phyloP scores from a whole-genome alignment of 2,329 filamentous ascomycete species.

The Fusarium virguliforme region DNA sequence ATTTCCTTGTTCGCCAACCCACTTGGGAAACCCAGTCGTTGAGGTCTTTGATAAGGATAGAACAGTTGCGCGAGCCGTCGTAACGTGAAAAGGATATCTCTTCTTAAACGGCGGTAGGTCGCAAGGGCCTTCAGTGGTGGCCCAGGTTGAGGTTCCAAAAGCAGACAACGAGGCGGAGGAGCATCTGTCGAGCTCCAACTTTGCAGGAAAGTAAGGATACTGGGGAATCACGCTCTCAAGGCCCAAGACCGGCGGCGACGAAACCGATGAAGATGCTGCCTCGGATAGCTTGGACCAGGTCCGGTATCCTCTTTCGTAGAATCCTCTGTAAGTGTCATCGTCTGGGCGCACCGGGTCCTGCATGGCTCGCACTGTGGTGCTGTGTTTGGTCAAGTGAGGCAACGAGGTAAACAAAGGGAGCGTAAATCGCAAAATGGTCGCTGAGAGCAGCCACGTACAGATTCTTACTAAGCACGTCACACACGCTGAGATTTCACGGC shows the following conservation, averaged over 20 bases:
- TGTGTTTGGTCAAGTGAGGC: too few relatives aligned
- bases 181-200: constrained; percentile 12
- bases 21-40: not conserved
- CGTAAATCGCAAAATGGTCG: too few relatives aligned
- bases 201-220: constrained; percentile 15
- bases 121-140: constrained; percentile 6
- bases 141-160: constrained; percentile 14
- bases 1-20: constrained; percentile 4
- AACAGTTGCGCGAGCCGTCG: not conserved
- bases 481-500: too few relatives aligned
- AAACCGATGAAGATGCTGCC: not conserved
- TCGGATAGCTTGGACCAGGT: constrained; percentile 16
- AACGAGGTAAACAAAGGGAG: too few relatives aligned
- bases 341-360: constrained; percentile 11
- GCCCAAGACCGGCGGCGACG: not conserved
- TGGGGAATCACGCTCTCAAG: constrained; percentile 21
- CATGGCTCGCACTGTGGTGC: not conserved
- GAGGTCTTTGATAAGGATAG: not conserved
- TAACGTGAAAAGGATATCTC: constrained; percentile 10
- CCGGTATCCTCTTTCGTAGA: constrained; percentile 23
- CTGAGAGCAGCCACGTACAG: too few relatives aligned
- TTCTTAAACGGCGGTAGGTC: constrained; percentile 14
- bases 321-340: constrained; percentile 14
- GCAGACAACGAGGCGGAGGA: constrained; percentile 2
- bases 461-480: too few relatives aligned